These are phyloP conservation scores for Coemansia sp. DNA, from an alignment of 192 early-diverging fungal genomes.

Conservation along the genomic window DNA sequence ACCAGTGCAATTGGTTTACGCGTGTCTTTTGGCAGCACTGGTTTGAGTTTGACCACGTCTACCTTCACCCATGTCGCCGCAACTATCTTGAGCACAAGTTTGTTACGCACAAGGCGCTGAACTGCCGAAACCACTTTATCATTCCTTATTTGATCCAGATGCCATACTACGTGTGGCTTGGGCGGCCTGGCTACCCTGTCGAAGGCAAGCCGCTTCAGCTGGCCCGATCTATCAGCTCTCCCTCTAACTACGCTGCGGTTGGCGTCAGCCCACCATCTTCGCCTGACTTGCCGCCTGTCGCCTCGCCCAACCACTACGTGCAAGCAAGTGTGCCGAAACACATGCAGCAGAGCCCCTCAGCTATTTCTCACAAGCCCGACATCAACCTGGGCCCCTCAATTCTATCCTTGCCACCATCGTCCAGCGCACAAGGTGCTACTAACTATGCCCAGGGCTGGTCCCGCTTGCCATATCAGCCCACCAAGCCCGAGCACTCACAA, in stretches of 20 bases:
- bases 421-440: neutral
- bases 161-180: constrained; percentile 87
- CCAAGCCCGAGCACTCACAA: constrained; percentile 59
- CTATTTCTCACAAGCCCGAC: neutral
- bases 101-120: constrained; percentile 71
- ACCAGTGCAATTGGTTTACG: constrained; percentile 74
- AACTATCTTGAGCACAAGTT: constrained; percentile 84
- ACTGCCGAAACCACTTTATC: constrained; percentile 71
- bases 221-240: neutral
- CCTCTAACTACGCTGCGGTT: neutral
- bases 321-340: neutral
- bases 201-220: neutral
- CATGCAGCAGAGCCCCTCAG: neutral
- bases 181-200: constrained; percentile 35
- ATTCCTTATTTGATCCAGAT: constrained; percentile 70
- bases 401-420: neutral
- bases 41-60: constrained; percentile 84
- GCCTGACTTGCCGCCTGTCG: neutral
- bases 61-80: constrained; percentile 72
- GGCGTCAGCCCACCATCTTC: neutral
- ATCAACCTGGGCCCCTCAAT: neutral
- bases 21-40: constrained; percentile 86
- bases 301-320: neutral
- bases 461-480: constrained; percentile 58
- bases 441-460: constrained; percentile 8